Base-by-base conservation (phyloP, 805 yeast species). In the Naumovozyma dairenensis region DNA sequence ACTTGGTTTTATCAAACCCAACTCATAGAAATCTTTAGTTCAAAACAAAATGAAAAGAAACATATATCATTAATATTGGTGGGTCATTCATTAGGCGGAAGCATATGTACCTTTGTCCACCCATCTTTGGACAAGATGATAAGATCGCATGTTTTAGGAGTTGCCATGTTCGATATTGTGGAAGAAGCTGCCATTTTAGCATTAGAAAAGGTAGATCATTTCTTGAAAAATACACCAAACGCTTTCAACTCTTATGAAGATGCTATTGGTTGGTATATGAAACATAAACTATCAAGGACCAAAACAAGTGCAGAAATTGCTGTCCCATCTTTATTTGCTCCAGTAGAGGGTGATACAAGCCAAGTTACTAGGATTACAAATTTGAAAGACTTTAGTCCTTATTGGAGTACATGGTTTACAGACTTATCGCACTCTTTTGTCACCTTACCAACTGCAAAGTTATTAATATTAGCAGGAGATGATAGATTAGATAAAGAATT, bases 61-160 rank as follows among this genome's bases (percentile, higher is more conserved):
- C 8, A 24, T 6, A 38, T 58, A 13, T 46, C 66, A 1, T 17
- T 83, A 3, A 70, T 78, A 34, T 59, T 86, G 2, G 65, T 87
- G 4, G 97, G 97, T 0, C 98, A 89, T 56, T 84, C 96, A 1
- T 63, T 93, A 21, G 99, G 98, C 4, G 99, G 96, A 0, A 70
- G 96, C 0, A 75, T 92, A 3, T 62, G 85, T 21, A 70, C 94
- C 0, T 67, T 67, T 27, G 69, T 72, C 1, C 53, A 74, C 4
- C 32, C 51, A 6, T 43, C 46, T 2, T 42, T 59, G 3, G 37
- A 47, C 4, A 27, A 28, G 6, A 14, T 34, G 21, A 28, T 53
- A 14, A 50, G 29, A 25, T 47, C 45, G 4, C 43, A 48, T 14
- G 51, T 82, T 2, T 65, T 70, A 22, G 98, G 97, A 0, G 57